Evolutionary conservation across 345 rosid species (phyloP).

Genomic region (Mercurialis annua): DNA sequence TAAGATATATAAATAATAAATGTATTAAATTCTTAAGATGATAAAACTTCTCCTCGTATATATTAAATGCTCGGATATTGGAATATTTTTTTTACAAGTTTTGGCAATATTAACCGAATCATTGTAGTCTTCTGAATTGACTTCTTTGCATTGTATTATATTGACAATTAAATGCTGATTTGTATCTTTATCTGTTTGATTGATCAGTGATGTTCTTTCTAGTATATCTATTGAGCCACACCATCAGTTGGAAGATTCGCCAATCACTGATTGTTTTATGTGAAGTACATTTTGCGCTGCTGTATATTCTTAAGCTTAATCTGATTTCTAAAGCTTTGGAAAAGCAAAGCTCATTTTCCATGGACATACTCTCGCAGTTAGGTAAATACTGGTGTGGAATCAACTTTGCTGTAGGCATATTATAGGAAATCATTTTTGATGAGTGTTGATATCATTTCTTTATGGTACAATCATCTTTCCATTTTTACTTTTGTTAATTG

Average conservation of each 20-base stretch:
- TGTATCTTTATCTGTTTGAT: constrained; percentile 17
- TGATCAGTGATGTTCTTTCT: constrained; percentile 42
- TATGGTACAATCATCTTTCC: not conserved
- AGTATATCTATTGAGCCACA: constrained; percentile 37
- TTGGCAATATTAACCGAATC: not conserved
- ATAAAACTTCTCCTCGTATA: not conserved
- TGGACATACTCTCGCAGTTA: constrained; percentile 29
- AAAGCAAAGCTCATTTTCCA: constrained; percentile 22
- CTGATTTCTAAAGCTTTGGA: constrained; percentile 33
- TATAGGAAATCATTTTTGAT: not conserved
- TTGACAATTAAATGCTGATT: constrained; percentile 6
- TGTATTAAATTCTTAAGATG: not conserved
- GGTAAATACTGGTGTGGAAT: constrained; percentile 22
- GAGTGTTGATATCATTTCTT: not conserved
- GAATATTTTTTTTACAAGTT: not conserved
- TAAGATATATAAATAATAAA: not conserved
- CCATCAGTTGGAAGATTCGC: constrained; percentile 29
- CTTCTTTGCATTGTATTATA: not conserved
- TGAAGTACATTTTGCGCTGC: constrained; percentile 37
- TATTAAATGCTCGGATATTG: not conserved
- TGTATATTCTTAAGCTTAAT: constrained; percentile 37
- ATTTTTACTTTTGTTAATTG: constrained; percentile 8
- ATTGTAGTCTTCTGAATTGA: not conserved
- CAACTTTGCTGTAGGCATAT: not conserved
- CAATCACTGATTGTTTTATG: constrained; percentile 38